phyloP scores from a whole-genome alignment of 1,139 yeast species.

The Debaryomyces subglobosus region DNA sequence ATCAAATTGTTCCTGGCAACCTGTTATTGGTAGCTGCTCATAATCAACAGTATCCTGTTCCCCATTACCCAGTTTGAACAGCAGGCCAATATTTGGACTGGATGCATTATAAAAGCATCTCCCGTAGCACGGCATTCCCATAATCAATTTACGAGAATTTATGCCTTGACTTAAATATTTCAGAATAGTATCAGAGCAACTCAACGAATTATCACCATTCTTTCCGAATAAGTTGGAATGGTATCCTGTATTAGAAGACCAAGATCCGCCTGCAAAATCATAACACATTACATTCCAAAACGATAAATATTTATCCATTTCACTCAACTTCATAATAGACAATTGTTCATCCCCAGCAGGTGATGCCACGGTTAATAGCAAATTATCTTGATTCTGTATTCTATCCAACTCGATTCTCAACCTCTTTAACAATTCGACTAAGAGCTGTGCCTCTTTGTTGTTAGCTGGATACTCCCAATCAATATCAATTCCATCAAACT shows the following conservation, averaged over 20 bases:
- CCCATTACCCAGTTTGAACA: slow-evolving; percentile 48
- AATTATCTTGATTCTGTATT: slow-evolving; percentile 12
- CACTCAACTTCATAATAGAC: slow-evolving; percentile 41
- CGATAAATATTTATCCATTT: slow-evolving; percentile 60
- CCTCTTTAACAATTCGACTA: slow-evolving; percentile 46
- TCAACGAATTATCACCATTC: slow-evolving; percentile 47
- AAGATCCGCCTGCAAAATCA: slow-evolving; percentile 73
- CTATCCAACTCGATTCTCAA: slow-evolving; percentile 47
- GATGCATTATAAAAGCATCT: slow-evolving; percentile 57
- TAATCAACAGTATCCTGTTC: slow-evolving; percentile 57
- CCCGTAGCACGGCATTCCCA: slow-evolving; percentile 93
- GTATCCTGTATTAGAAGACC: slow-evolving; percentile 65
- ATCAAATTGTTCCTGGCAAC: slow-evolving; percentile 52
- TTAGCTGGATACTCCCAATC: slow-evolving; percentile 91
- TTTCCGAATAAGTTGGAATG: slow-evolving; percentile 68
- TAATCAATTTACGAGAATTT: slow-evolving; percentile 53
- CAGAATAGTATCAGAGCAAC: slow-evolving; percentile 52
- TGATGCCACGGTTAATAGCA: slow-evolving; percentile 69
- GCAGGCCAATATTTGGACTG: slow-evolving; percentile 37
- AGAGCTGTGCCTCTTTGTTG: slow-evolving; percentile 45
- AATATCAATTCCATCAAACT: slow-evolving; percentile 88
- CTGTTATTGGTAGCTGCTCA: slow-evolving; percentile 45
- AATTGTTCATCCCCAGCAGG: slow-evolving; percentile 65
- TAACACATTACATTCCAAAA: slow-evolving; percentile 92
- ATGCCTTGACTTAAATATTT: slow-evolving; percentile 49